phyloP scores from a whole-genome alignment of 176 grass and related monocot species.

The Puya raimondii region DNA sequence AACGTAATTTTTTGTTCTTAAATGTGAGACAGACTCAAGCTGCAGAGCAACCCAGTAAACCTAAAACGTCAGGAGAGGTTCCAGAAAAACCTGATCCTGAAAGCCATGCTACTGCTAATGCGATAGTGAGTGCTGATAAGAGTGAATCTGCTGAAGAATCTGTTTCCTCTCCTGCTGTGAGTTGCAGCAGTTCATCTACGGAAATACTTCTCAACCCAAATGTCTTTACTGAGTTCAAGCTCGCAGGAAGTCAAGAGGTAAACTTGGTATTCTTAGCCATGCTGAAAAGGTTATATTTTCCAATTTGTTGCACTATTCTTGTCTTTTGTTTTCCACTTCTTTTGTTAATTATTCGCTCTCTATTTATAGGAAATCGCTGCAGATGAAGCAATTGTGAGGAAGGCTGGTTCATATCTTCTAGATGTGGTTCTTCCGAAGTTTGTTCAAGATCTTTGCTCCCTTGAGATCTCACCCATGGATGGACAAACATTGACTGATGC shows the following conservation, averaged over 20 bases:
- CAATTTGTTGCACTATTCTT: slow-evolving; percentile 4
- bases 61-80: slow-evolving; percentile 19
- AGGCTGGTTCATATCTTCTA: slow-evolving; percentile 59
- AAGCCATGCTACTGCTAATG: slow-evolving; percentile 24
- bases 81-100: slow-evolving; percentile 15
- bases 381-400: slow-evolving; percentile 69
- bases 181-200: slow-evolving; percentile 11
- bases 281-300: not conserved
- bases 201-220: slow-evolving; percentile 91
- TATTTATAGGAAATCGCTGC: slow-evolving; percentile 64
- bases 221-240: slow-evolving; percentile 94
- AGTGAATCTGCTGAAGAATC: slow-evolving; percentile 23
- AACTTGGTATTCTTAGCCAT: slow-evolving; percentile 11
- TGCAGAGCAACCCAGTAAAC: slow-evolving; percentile 12
- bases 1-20: slow-evolving; percentile 14
- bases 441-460: slow-evolving; percentile 81
- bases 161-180: slow-evolving; percentile 2
- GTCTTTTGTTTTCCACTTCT: slow-evolving; percentile 12
- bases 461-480: slow-evolving; percentile 92
- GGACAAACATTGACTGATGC: slow-evolving; percentile 83
- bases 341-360: slow-evolving; percentile 2
- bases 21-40: slow-evolving; percentile 36
- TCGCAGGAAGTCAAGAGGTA: slow-evolving; percentile 77
- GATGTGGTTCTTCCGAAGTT: slow-evolving; percentile 85
- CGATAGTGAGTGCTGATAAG: slow-evolving; percentile 19